These are phyloP conservation scores for Elsinoe perseae DNA, from an alignment of 2,329 filamentous ascomycete genomes.

Conservation along the genomic window DNA sequence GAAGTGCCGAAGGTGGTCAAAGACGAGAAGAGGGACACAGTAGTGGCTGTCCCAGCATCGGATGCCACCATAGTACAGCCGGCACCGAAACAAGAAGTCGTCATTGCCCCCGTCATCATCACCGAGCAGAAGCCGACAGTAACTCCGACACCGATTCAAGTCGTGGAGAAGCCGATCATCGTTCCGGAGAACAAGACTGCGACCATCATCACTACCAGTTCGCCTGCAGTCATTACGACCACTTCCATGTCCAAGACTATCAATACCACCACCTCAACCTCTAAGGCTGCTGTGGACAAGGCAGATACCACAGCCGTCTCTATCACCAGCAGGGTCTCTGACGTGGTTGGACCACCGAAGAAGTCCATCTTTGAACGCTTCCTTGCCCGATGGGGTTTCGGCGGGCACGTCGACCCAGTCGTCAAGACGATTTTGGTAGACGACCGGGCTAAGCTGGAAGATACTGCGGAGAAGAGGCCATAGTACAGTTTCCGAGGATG, in stretches of 20 bases:
- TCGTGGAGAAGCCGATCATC: constrained; percentile 10
- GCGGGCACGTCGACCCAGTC: constrained; percentile 1
- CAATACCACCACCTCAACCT: neutral
- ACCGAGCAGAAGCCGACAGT: neutral
- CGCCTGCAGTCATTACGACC: constrained; percentile 4
- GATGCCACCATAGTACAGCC: neutral
- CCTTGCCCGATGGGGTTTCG: constrained; percentile 6
- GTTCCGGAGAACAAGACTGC: constrained; percentile 14
- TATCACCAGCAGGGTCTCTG: neutral
- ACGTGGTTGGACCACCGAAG: neutral
- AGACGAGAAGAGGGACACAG: neutral
- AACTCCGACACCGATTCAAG: neutral
- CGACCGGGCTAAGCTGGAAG: neutral
- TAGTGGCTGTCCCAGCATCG: neutral
- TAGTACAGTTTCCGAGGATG: constrained; percentile 10
- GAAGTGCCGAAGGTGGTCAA: too few species aligned
- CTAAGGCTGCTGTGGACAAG: neutral
- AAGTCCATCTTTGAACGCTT: constrained; percentile 1
- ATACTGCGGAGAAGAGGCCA: constrained; percentile 4
- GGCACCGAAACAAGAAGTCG: constrained; percentile 1
- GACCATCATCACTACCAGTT: constrained; percentile 11
- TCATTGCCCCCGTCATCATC: constrained; percentile 8
- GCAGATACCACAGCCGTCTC: neutral
- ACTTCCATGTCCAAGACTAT: constrained; percentile 6
- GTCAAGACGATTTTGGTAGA: neutral